Evolutionary conservation across 2,329 filamentous ascomycete species (phyloP), one percentile per base, ranked within the genome.

Genomic region (Cladobotryum protrusum): DNA sequence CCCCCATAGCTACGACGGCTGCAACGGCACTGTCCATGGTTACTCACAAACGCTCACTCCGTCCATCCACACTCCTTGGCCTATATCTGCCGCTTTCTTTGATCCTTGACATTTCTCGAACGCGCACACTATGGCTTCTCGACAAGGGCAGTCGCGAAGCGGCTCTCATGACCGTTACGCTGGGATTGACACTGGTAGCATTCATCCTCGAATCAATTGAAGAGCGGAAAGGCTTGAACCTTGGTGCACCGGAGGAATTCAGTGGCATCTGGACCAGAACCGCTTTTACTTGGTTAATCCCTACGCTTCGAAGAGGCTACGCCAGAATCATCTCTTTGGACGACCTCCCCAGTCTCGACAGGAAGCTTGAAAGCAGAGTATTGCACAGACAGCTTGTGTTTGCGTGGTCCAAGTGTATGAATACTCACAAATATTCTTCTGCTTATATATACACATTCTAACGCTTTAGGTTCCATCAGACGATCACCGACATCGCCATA

Each of bases 21-120:
- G 52, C 55, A 6, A 41, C 40, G 1, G n/a, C 52, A 2, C 45
- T 61, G 4, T 63, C 56, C 9, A 52, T 50, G 5, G 32, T 57
- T 6, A 56, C 49, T 36, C 57, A 63, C 34, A 54, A 54, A 12
- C 50, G 56, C 14, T 61, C 58, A 1, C 36, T 41, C 13, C 59
- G 58, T 0, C 61, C 61, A 2, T 62, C 59, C 2, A 61, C 61
- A 3, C 39, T 62, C 0, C 51, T 63, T 4, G 55, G 50, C 20
- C 35, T 63, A 1, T 61, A 59, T 39, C 37, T 63, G 5, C 57
- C 61, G 0, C 39, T 52, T 1, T 32, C 49, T 2, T 36, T 47
- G 18, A 45, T 63, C 8, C 29, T 61, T 7, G 52, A 49, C 2
- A 54, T 58, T 18, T 50, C 59, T 12, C 48, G 56, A 6, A 48